Evolutionary conservation across 2,329 filamentous ascomycete species (phyloP), one percentile per base, ranked within the genome.

Genomic region (Diplodia seriata): DNA sequence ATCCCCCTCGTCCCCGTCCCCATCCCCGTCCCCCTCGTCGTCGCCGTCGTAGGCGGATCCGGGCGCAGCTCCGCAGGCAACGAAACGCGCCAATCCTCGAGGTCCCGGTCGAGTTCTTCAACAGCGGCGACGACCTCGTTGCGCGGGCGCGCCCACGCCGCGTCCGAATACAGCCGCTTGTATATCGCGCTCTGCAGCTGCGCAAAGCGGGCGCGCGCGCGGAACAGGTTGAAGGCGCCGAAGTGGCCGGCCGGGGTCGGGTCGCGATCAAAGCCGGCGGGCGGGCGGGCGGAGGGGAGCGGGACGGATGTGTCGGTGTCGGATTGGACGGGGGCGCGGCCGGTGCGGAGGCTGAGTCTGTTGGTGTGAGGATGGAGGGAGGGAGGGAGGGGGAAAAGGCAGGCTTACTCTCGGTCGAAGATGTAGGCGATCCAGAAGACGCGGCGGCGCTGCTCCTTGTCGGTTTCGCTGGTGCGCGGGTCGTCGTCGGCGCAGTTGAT

Each of bases 361-460:
- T 14, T 2, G 8, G 4, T 9, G 38, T 3, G 8, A 5, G 7
- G 7, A 5, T 0, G 23, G 3, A 3, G 31, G 31, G 1, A 1
- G 5, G 31, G 8, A 33, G 5, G 31, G 31, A 8, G 4, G 31
- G 31, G 31, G 23, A 26, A 26, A 26, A 23, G 23, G 23, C 23
- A 23, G 23, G 20, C 57, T 20, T 62, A 62, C 57, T 63, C 59
- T 31, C 47, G n/a, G 36, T 63, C 59, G 59, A 63, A 51, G 9
- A 63, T 63, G 47, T 51, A 63, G 11, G 47, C 31, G 23, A 38
- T 38, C 59, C 59, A 63, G 20, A 63, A 63, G 1, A 63, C 59
- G 5, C 59, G 29, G 26, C 29, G 36, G 20, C 59, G 59, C 20
- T 63, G 59, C 20, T 63, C 59, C 12, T 38, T 63, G n/a, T 63